Evolutionary conservation across 768 basidiomycete species (phyloP).

Genomic region (Mycena latifolia): DNA sequence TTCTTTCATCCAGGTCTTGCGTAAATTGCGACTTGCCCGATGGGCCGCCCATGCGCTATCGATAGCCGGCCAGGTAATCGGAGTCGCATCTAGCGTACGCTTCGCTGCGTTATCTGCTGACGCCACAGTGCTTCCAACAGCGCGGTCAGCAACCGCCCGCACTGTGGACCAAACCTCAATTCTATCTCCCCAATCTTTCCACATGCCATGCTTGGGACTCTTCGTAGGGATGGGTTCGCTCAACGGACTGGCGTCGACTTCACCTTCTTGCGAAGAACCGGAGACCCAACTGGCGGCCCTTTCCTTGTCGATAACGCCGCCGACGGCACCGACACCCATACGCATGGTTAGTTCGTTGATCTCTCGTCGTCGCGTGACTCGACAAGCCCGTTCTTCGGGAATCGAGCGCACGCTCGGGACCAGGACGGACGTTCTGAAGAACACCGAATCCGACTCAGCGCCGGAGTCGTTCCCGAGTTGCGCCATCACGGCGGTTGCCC

Average conservation of each 20-base stretch:
- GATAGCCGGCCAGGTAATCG: constrained; percentile 76
- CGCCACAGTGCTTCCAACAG: constrained; percentile 74
- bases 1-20: constrained; percentile 74
- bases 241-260: constrained; percentile 23
- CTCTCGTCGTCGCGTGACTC: constrained; percentile 74
- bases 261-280: constrained; percentile 19
- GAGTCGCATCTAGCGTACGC: constrained; percentile 64
- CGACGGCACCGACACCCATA: constrained; percentile 84
- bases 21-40: constrained; percentile 60
- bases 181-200: constrained; percentile 77
- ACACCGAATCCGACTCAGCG: constrained; percentile 44
- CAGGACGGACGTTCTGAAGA: constrained; percentile 79
- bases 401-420: constrained; percentile 73
- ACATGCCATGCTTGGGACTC: constrained; percentile 48
- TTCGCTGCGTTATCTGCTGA: constrained; percentile 45
- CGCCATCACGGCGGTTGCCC: constrained; percentile 45
- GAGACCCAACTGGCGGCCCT: constrained; percentile 43
- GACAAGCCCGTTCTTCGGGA: constrained; percentile 64
- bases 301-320: constrained; percentile 68
- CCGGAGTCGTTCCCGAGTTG: constrained; percentile 40
- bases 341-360: constrained; percentile 87
- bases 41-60: constrained; percentile 75
- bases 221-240: constrained; percentile 18
- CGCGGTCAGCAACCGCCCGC: constrained; percentile 80
- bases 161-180: constrained; percentile 80